Evolutionary conservation across 306 rosid species (phyloP).

Genomic region (Pterocarpus macrocarpus): DNA sequence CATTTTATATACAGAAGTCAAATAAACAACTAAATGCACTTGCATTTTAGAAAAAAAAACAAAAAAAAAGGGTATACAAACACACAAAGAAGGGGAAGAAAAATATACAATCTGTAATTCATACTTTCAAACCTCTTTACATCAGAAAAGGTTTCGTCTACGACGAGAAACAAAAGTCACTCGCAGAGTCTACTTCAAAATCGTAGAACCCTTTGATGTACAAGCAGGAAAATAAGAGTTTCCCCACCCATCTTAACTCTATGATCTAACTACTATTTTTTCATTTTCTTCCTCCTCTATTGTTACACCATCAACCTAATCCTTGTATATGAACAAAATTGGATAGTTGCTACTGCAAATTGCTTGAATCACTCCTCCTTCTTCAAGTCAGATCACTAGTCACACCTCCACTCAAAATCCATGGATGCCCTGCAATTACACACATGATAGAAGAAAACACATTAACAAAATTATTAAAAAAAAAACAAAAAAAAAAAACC

Average conservation of each 20-base stretch:
- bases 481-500: too few relatives aligned
- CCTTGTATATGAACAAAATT: constrained; percentile 32
- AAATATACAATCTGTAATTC: constrained; percentile 50
- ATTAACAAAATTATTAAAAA: constrained; percentile 1
- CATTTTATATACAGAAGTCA: too few relatives aligned
- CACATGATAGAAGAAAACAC: neutral
- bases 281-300: neutral
- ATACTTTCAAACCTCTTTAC: constrained; percentile 7
- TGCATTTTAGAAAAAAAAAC: neutral
- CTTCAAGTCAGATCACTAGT: constrained; percentile 27
- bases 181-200: constrained; percentile 33
- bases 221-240: neutral
- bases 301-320: neutral
- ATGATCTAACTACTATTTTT: neutral
- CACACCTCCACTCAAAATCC: constrained; percentile 78
- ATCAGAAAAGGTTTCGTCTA: neutral
- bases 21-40: neutral
- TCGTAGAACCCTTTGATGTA: constrained; percentile 4
- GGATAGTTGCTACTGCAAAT: neutral
- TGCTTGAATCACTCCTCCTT: neutral
- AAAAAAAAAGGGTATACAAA: neutral
- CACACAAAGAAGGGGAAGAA: constrained; percentile 26
- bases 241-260: neutral
- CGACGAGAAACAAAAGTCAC: neutral
- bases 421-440: constrained; percentile 72